Evolutionary conservation across 108 stramenopile genomes (phyloP).

Genomic region (Pseudonitzschia pungens): DNA sequence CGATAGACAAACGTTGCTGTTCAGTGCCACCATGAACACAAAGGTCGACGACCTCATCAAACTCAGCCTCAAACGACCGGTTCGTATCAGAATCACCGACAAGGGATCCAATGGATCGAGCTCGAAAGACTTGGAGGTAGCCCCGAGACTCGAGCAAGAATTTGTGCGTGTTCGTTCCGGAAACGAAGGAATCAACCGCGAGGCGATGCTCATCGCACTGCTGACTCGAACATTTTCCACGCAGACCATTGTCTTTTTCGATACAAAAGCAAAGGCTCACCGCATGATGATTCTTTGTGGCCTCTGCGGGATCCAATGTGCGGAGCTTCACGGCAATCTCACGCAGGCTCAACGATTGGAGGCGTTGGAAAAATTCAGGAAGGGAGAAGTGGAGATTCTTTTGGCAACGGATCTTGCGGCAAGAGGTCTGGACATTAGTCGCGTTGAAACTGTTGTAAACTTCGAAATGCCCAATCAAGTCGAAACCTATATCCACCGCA

Average conservation of each 20-base stretch:
- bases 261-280: constrained; percentile 92
- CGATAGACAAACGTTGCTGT: constrained; percentile 92
- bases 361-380: constrained; percentile 87
- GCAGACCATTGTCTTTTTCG: constrained; percentile 93
- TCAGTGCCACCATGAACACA: constrained; percentile 97
- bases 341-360: constrained; percentile 87
- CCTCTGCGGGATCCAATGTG: constrained; percentile 79
- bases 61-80: constrained; percentile 88
- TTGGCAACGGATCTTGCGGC: constrained; percentile 98
- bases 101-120: constrained; percentile 42
- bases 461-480: constrained; percentile 95
- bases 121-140: constrained; percentile 77
- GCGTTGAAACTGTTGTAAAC: constrained; percentile 94
- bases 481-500: constrained; percentile 95
- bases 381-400: constrained; percentile 89
- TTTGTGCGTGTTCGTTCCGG: constrained; percentile 87
- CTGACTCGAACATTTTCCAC: constrained; percentile 82
- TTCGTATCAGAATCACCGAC: constrained; percentile 80
- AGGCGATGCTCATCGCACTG: constrained; percentile 89
- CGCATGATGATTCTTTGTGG: constrained; percentile 86
- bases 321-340: constrained; percentile 96
- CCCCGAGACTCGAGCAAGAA: constrained; percentile 93
- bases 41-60: constrained; percentile 91
- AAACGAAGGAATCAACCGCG: constrained; percentile 86
- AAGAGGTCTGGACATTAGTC: constrained; percentile 89